Evolutionary conservation across 371 early-diverging fungal species (phyloP).

Genomic region (Fennellomyces sp.): DNA sequence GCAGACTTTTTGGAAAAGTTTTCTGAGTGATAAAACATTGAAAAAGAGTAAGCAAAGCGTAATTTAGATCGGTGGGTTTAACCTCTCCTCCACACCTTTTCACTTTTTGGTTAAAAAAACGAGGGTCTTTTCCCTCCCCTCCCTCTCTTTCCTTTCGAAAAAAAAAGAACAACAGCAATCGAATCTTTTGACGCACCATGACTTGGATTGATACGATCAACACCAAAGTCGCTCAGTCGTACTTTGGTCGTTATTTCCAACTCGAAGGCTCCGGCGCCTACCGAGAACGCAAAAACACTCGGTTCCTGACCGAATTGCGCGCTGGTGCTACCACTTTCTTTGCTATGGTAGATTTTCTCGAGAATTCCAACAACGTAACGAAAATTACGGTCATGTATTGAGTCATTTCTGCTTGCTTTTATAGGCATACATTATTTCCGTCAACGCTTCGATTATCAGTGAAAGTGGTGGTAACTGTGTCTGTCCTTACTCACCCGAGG

Average conservation of each 20-base stretch:
- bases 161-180: background rate
- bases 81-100: background rate
- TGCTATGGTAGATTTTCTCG: conserved; percentile 50
- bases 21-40: conserved; percentile 4
- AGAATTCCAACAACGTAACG: too few relatives aligned
- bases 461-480: conserved; percentile 79
- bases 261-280: conserved; percentile 64
- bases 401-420: background rate
- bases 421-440: conserved; percentile 45
- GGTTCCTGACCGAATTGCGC: conserved; percentile 69
- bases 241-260: conserved; percentile 63
- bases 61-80: background rate
- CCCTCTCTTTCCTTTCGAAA: background rate
- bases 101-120: background rate
- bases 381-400: too few relatives aligned
- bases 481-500: conserved; percentile 52
- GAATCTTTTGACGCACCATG: conserved; percentile 7
- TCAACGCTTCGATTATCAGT: conserved; percentile 76
- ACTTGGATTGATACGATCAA: conserved; percentile 49
- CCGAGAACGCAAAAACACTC: conserved; percentile 57
- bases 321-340: conserved; percentile 75
- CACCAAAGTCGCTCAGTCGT: conserved; percentile 50
- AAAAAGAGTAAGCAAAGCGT: background rate
- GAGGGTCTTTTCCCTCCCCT: background rate
- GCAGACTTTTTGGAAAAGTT: background rate